Conservation (phyloP, 768 basidiomycete genomes). For the Trametes cingulata region DNA sequence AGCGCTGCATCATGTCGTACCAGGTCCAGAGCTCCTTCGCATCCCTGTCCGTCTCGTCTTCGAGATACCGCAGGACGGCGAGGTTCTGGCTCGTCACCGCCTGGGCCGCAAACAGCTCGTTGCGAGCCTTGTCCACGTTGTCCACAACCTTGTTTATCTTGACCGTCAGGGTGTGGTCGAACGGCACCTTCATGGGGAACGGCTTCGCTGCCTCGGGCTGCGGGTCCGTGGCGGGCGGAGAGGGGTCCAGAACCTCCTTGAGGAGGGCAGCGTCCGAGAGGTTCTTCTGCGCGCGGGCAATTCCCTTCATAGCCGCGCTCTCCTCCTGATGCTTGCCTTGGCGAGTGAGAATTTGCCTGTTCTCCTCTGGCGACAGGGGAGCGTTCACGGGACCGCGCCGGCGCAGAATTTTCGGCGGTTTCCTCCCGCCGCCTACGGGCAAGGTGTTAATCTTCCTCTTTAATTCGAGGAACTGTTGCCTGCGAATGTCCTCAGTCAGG, state of each 20-base stretch:
- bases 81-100: background rate
- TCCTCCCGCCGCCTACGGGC: background rate
- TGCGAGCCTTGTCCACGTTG: background rate
- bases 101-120: background rate
- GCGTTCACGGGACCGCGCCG: background rate
- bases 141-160: slow-evolving; percentile 6
- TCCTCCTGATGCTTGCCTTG: background rate
- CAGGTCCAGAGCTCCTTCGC: slow-evolving; percentile 8
- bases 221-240: background rate
- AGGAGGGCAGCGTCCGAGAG: slow-evolving; percentile 1
- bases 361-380: slow-evolving; percentile 1
- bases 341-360: background rate
- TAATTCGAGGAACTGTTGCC: background rate
- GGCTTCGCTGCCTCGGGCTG: background rate
- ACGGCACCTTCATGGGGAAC: background rate
- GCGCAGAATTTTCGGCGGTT: background rate
- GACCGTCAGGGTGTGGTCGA: background rate
- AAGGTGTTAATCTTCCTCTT: background rate
- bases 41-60: background rate
- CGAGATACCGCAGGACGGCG: background rate
- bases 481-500: background rate
- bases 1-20: background rate
- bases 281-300: background rate
- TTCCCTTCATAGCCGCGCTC: background rate
- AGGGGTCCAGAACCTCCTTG: background rate